Percentiles rank a stretch among this genome's conserved stretches.
Conservation (phyloP, 306 rosid species). For the Lathyrus tuberosus region DNA sequence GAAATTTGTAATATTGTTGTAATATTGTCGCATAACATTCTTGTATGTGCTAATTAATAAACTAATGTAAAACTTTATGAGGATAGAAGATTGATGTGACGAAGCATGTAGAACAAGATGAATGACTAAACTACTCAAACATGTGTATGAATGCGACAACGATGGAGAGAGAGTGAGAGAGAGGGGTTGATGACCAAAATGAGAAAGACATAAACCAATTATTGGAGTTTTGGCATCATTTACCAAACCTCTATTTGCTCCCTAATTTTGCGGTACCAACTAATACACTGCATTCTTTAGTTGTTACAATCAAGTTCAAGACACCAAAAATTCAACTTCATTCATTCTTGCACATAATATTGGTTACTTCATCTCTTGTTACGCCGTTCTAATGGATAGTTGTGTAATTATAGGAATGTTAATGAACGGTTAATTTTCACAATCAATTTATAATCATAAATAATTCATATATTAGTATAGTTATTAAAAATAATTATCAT, state of each 20-base stretch:
- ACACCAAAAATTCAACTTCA: no score
- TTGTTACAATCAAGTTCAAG: no score
- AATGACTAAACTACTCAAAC: slow-evolving; percentile 39
- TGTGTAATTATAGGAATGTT: no score
- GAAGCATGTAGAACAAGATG: slow-evolving; percentile 42
- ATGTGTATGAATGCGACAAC: slow-evolving; percentile 43
- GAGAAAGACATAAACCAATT: slow-evolving; percentile 42
- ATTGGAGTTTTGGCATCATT: slow-evolving; percentile 49
- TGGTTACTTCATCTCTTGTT: no score
- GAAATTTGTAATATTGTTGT: neutral
- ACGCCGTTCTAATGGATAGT: no score
- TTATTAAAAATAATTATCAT: no score
- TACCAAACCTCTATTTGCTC: slow-evolving; percentile 40
- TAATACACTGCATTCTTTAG: neutral
- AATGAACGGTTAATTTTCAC: no score
- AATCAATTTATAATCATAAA: no score
- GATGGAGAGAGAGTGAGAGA: neutral
- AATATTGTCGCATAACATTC: slow-evolving; percentile 5
- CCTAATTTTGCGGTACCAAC: slow-evolving; percentile 47
- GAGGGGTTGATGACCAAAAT: slow-evolving; percentile 7
- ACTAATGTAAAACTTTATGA: neutral
- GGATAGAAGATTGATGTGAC: slow-evolving; percentile 41
- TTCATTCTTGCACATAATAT: no score
- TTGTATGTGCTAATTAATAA: slow-evolving; percentile 2
- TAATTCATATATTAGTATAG: no score